Percentiles rank a stretch among this genome's conserved stretches.
phyloP scores from a whole-genome alignment of 208 protist species.

The Wallacemonas sp. region DNA sequence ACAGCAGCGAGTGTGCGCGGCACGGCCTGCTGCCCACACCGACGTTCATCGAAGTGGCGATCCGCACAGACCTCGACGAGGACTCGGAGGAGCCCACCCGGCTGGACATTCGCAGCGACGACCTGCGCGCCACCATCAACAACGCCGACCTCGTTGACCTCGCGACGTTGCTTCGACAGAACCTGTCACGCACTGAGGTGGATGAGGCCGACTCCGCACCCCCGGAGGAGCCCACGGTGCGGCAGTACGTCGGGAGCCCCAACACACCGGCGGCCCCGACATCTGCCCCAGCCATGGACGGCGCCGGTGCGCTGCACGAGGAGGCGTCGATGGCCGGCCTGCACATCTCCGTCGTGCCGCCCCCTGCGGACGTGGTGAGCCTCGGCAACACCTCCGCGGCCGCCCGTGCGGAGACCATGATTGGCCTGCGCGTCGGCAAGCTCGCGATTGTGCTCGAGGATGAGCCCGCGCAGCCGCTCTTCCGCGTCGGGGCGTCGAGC shows the following conservation, averaged over 20 bases:
- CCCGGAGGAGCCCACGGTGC: conserved; percentile 16
- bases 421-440: conserved; percentile 15
- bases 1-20: not conserved
- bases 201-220: conserved; percentile 8
- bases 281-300: conserved; percentile 16
- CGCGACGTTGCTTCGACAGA: conserved; percentile 56
- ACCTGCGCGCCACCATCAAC: conserved; percentile 45
- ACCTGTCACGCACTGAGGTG: conserved; percentile 49
- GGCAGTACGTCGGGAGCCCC: conserved; percentile 3
- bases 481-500: conserved; percentile 2
- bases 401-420: conserved; percentile 2
- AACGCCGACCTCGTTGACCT: conserved; percentile 60
- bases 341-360: conserved; percentile 9
- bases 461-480: conserved; percentile 4
- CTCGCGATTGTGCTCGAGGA: conserved; percentile 8
- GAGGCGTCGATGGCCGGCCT: conserved; percentile 9
- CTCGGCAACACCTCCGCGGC: conserved; percentile 9
- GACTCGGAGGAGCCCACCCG: conserved; percentile 48
- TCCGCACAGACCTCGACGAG: conserved; percentile 59
- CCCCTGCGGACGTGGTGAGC: conserved; percentile 4
- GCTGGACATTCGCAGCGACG: conserved; percentile 55
- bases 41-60: conserved; percentile 52
- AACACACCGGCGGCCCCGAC: not conserved
- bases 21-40: conserved; percentile 46
- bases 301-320: conserved; percentile 17